phyloP scores from a whole-genome alignment of 2,329 filamentous ascomycete genomes.

The Trichoderma oligosporum region DNA sequence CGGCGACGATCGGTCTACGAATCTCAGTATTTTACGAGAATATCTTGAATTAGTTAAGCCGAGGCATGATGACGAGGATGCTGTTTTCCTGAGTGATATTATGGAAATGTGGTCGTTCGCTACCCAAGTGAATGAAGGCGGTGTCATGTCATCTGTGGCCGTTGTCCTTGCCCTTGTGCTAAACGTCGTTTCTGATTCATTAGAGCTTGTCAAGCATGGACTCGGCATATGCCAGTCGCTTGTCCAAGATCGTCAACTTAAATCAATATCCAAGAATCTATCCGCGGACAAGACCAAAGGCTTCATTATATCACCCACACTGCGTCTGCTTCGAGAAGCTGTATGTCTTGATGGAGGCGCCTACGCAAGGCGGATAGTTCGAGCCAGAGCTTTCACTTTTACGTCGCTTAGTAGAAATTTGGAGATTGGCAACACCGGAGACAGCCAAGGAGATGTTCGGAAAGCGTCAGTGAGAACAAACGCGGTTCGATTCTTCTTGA shows the following conservation, averaged over 20 bases:
- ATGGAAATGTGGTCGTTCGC: constrained; percentile 88
- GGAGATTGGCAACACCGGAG: constrained; percentile 59
- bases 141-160: constrained; percentile 73
- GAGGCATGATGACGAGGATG: constrained; percentile 41
- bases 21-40: constrained; percentile 59
- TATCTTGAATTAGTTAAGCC: constrained; percentile 60
- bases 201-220: constrained; percentile 73
- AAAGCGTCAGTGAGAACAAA: constrained; percentile 80
- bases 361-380: constrained; percentile 72
- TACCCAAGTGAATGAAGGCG: constrained; percentile 73
- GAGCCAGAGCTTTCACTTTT: constrained; percentile 72
- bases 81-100: constrained; percentile 69
- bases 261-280: constrained; percentile 74
- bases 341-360: constrained; percentile 80
- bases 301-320: constrained; percentile 80
- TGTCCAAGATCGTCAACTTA: constrained; percentile 74
- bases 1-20: constrained; percentile 39
- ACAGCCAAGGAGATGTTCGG: constrained; percentile 57
- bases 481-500: constrained; percentile 75
- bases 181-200: constrained; percentile 67
- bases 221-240: constrained; percentile 76
- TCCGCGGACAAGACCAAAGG: constrained; percentile 79
- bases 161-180: constrained; percentile 79
- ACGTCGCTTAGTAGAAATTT: constrained; percentile 78
- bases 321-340: constrained; percentile 83